Conservation (phyloP, 805 yeast genomes). For the Metahyphopichia silvanorum region DNA sequence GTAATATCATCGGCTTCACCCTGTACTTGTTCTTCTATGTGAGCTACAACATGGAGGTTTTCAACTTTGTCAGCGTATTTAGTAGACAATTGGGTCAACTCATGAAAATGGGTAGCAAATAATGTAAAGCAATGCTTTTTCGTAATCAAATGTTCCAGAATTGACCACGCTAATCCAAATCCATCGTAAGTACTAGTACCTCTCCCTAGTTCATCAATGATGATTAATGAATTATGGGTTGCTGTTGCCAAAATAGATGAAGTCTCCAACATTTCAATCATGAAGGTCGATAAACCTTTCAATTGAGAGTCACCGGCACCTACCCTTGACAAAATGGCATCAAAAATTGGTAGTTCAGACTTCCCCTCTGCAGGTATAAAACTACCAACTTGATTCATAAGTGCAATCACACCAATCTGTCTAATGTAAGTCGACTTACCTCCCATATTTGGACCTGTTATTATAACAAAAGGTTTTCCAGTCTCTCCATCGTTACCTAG, state of each 20-base stretch:
- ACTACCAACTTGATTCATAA: slow-evolving; percentile 88
- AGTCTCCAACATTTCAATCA: slow-evolving; percentile 92
- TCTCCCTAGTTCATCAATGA: slow-evolving; percentile 94
- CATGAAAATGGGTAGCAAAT: slow-evolving; percentile 98
- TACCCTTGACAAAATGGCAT: slow-evolving; percentile 92
- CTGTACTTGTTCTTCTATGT: slow-evolving; percentile 52
- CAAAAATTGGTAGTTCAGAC: slow-evolving; percentile 82
- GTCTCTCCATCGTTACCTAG: slow-evolving; percentile 43
- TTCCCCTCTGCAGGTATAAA: slow-evolving; percentile 65
- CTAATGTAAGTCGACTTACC: slow-evolving; percentile 93
- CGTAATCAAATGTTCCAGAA: slow-evolving; percentile 77
- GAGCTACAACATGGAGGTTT: slow-evolving; percentile 92
- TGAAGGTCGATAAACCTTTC: slow-evolving; percentile 92
- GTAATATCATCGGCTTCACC: slow-evolving; percentile 64
- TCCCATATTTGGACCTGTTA: slow-evolving; percentile 98
- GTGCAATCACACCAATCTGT: slow-evolving; percentile 81
- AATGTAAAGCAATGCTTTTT: slow-evolving; percentile 74
- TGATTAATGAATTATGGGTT: slow-evolving; percentile 71
- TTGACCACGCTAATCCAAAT: slow-evolving; percentile 96
- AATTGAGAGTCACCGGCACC: slow-evolving; percentile 98
- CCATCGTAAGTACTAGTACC: slow-evolving; percentile 93
- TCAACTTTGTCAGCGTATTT: slow-evolving; percentile 55
- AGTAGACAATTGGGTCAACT: slow-evolving; percentile 76
- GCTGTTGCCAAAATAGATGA: slow-evolving; percentile 82
- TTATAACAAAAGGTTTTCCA: slow-evolving; percentile 67